These are phyloP conservation scores for Agaricus sinodeliciosus DNA, from an alignment of 768 basidiomycete genomes.

Conservation along the genomic window DNA sequence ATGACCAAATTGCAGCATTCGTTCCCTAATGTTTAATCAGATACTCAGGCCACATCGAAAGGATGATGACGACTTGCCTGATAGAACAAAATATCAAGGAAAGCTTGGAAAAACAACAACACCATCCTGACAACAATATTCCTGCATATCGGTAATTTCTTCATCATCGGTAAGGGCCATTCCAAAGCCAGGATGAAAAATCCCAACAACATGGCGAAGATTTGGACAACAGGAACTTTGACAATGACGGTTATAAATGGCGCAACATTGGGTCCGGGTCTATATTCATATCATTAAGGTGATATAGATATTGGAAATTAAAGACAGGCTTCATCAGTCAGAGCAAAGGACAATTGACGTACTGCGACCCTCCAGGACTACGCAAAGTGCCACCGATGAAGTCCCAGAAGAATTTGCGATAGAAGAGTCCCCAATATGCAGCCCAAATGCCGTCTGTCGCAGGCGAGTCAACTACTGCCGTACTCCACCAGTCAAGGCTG, in stretches of 20 bases:
- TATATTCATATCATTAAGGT: conserved; percentile 17
- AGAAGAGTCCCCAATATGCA: conserved; percentile 71
- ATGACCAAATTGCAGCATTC: conserved; percentile 75
- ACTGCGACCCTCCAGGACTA: conserved; percentile 77
- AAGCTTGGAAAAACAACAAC: conserved; percentile 55
- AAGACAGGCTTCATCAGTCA: not conserved
- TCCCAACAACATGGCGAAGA: conserved; percentile 55
- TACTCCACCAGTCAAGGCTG: not conserved
- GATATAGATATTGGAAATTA: not conserved
- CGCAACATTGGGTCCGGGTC: conserved; percentile 51
- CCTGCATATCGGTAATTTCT: conserved; percentile 52
- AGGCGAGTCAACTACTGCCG: not conserved
- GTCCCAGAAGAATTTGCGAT: conserved; percentile 97
- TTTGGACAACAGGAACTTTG: conserved; percentile 69
- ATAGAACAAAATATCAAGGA: conserved; percentile 64
- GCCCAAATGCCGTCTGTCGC: conserved; percentile 72
- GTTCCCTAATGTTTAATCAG: conserved; percentile 51
- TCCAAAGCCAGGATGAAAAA: conserved; percentile 61
- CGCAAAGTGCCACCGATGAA: conserved; percentile 79
- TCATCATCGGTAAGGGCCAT: conserved; percentile 57
- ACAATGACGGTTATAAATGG: conserved; percentile 74
- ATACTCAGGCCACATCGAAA: not conserved
- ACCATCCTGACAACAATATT: conserved; percentile 59
- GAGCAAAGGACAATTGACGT: conserved; percentile 22
- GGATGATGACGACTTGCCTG: conserved; percentile 35